phyloP scores from a whole-genome alignment of 306 rosid genomes.

The Casuarina cunninghamiana region DNA sequence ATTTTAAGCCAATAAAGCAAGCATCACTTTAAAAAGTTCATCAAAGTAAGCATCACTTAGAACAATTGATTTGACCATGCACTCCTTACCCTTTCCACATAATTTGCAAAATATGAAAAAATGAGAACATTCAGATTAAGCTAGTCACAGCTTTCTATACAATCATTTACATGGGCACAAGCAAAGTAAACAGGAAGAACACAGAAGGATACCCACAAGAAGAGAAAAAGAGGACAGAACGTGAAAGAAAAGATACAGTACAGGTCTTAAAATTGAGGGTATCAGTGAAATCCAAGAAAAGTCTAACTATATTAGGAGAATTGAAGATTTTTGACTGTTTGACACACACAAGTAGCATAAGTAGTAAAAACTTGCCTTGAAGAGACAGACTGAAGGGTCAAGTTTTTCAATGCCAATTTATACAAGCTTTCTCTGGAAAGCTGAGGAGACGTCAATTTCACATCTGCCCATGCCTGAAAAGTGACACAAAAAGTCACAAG shows the following conservation, averaged over 20 bases:
- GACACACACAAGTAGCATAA: not conserved
- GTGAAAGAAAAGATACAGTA: not conserved
- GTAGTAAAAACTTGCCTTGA: conserved; percentile 48
- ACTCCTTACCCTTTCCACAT: not conserved
- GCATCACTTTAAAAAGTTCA: not conserved
- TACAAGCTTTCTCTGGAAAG: conserved; percentile 70
- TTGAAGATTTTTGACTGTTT: not conserved
- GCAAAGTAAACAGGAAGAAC: not conserved
- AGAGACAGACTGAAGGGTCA: conserved; percentile 54
- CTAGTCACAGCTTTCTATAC: conserved; percentile 4
- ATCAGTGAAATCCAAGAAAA: not conserved
- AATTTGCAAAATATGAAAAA: not conserved
- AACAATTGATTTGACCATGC: conserved; percentile 10
- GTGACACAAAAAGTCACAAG: conserved; percentile 3
- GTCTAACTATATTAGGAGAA: not conserved
- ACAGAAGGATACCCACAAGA: not conserved
- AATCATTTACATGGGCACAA: not conserved
- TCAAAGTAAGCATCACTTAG: conserved; percentile 14
- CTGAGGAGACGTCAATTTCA: conserved; percentile 88
- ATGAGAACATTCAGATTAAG: not conserved
- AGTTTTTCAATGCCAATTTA: conserved; percentile 62
- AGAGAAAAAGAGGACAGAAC: not conserved
- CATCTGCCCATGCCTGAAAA: conserved; percentile 82
- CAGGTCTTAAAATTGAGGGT: not conserved
- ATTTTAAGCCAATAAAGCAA: conserved; percentile 29